Conservation (phyloP, 2,329 filamentous ascomycete species). For the Cercospora sp. region DNA sequence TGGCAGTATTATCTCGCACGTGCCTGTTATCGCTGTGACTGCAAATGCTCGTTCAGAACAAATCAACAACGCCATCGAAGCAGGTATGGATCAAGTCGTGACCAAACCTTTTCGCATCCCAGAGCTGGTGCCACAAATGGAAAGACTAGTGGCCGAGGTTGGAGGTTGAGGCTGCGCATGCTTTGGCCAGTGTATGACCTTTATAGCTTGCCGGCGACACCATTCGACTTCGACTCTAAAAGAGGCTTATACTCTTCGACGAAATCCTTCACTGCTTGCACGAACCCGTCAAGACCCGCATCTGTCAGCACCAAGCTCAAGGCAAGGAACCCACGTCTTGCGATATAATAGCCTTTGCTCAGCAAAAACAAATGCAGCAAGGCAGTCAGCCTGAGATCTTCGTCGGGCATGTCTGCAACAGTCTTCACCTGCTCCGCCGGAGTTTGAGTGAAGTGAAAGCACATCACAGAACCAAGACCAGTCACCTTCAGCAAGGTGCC, state of each 20-base stretch:
- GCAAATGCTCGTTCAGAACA: slow-evolving; percentile 40
- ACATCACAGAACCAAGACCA: slow-evolving; percentile 41
- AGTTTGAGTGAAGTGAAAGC: slow-evolving; percentile 39
- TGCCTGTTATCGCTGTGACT: slow-evolving; percentile 39
- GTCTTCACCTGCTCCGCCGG: slow-evolving; percentile 31
- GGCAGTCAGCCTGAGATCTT: slow-evolving; percentile 34
- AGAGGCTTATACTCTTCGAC: slow-evolving; percentile 13
- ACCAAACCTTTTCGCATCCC: slow-evolving; percentile 41
- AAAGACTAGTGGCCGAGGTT: slow-evolving; percentile 31
- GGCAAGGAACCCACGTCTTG: slow-evolving; percentile 40
- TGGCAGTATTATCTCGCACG: slow-evolving; percentile 42
- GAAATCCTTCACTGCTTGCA: slow-evolving; percentile 22
- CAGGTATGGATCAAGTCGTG: slow-evolving; percentile 40
- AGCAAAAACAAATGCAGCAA: slow-evolving; percentile 43
- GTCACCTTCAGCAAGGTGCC: slow-evolving; percentile 43
- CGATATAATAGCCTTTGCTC: slow-evolving; percentile 41
- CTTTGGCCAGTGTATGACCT: neutral
- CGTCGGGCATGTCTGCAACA: slow-evolving; percentile 28
- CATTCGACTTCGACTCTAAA: neutral
- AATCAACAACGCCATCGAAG: slow-evolving; percentile 33
- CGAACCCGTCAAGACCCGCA: slow-evolving; percentile 40
- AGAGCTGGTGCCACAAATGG: slow-evolving; percentile 40
- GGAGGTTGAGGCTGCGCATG: slow-evolving; percentile 20
- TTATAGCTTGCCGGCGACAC: neutral
- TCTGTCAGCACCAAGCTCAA: slow-evolving; percentile 40